These are phyloP conservation scores for Nemania sp. DNA, from an alignment of 2,329 filamentous ascomycete genomes.

Conservation along the genomic window DNA sequence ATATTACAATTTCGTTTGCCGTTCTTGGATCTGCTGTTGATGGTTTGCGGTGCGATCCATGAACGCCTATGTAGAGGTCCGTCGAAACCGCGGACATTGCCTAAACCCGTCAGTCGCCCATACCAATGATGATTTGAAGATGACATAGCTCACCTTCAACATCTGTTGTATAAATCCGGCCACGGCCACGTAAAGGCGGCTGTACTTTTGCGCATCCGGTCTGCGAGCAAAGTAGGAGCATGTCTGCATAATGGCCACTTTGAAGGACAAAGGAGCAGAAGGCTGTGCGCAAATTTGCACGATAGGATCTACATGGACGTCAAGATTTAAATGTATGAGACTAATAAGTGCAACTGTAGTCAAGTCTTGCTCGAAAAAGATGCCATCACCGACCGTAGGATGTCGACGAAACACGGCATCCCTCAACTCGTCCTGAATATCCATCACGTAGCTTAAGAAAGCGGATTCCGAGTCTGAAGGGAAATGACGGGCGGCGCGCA, in stretches of 20 bases:
- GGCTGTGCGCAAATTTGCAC: conserved; percentile 60
- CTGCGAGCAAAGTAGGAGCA: conserved; percentile 66
- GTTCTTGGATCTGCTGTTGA: conserved; percentile 44
- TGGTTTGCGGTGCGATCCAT: conserved; percentile 47
- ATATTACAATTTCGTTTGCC: conserved; percentile 50
- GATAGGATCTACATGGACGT: conserved; percentile 61
- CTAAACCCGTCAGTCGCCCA: conserved; percentile 35
- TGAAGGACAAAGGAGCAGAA: conserved; percentile 63
- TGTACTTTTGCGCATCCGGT: conserved; percentile 53
- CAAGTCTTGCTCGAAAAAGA: conserved; percentile 64
- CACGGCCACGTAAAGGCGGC: conserved; percentile 58
- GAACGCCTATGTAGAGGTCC: conserved; percentile 46
- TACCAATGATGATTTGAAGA: conserved; percentile 6
- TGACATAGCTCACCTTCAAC: conserved; percentile 53
- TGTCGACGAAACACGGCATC: conserved; percentile 66
- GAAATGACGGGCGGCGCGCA: conserved; percentile 68
- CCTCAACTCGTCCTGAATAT: conserved; percentile 70
- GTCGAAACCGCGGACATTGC: conserved; percentile 46
- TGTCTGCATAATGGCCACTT: conserved; percentile 64
- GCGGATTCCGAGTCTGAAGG: conserved; percentile 65
- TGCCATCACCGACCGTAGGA: conserved; percentile 51
- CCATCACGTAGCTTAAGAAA: conserved; percentile 68
- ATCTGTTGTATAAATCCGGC: conserved; percentile 61
- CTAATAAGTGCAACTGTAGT: conserved; percentile 71
- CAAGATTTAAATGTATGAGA: conserved; percentile 64